phyloP scores from a whole-genome alignment of 108 stramenopile species.

The Pelagomonas calceolata region DNA sequence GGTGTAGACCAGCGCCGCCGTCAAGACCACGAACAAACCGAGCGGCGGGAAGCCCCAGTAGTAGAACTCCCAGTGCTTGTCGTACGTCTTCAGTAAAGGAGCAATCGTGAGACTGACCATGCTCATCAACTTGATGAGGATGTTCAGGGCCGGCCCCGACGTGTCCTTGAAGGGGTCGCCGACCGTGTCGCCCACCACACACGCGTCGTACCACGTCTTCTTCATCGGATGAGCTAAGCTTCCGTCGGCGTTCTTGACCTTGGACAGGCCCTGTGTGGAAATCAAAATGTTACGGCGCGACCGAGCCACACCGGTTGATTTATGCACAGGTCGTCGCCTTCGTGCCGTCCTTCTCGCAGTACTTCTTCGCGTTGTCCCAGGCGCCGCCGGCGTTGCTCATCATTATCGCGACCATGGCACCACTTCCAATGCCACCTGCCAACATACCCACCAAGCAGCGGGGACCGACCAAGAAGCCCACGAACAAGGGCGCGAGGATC shows the following conservation, averaged over 20 bases:
- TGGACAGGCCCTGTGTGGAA: slow-evolving; percentile 39
- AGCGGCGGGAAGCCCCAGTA: slow-evolving; percentile 4
- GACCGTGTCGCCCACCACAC: slow-evolving; percentile 53
- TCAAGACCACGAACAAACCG: not conserved
- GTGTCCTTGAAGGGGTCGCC: slow-evolving; percentile 64
- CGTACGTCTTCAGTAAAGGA: slow-evolving; percentile 43
- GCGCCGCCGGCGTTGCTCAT: slow-evolving; percentile 91
- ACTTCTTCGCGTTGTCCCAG: slow-evolving; percentile 96
- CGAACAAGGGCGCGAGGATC: slow-evolving; percentile 51
- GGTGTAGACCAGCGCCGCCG: not conserved
- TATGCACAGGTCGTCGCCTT: too few relatives aligned
- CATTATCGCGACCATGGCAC: slow-evolving; percentile 87
- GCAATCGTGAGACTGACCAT: slow-evolving; percentile 67
- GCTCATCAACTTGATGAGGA: slow-evolving; percentile 70
- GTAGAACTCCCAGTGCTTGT: slow-evolving; percentile 43
- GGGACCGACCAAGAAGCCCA: slow-evolving; percentile 58
- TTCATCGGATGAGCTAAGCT: not conserved
- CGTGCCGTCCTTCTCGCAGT: slow-evolving; percentile 55
- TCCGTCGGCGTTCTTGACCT: slow-evolving; percentile 19
- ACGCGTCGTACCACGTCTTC: slow-evolving; percentile 36
- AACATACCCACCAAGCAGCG: slow-evolving; percentile 60
- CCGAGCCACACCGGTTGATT: too few relatives aligned
- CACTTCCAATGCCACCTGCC: slow-evolving; percentile 59
- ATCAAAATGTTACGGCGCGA: too few relatives aligned
- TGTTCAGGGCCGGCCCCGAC: slow-evolving; percentile 53